Base-by-base conservation (phyloP, 495 filamentous ascomycete genomes). In the Penicillium antarcticum region DNA sequence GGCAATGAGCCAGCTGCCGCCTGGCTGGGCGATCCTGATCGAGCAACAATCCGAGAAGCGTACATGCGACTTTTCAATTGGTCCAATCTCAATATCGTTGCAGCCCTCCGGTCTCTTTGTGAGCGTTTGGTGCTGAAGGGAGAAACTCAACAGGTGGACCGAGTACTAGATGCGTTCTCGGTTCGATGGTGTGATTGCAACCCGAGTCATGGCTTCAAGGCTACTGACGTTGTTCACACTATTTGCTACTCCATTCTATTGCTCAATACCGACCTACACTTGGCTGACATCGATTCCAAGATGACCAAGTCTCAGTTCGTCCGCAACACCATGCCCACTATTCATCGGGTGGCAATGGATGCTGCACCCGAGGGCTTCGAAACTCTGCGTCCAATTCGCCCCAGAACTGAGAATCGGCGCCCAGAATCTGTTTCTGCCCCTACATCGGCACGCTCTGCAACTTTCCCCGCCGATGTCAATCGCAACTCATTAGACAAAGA, bases 111-210 rank as follows among this genome's bases (percentile, higher is more conserved):
- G 36, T 79, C 82, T 41, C 78, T 99, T 32, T 99, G 95, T 65
- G 75, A 78, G 37, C 85, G 87, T 19, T 73, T 97, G n/a, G 78
- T 94, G 16, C 73, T 99, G 37, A 87, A 87, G 61, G 94, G 88
- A 19, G 94, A 99, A 72, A 95, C 91, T 17, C 94, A 99, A 69
- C 94, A 99, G 66, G 87, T 99, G 8, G 95, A 97, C 61, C 85
- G 94, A 4, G 91, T 99, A 31, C 69, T 99, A 58, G 88, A 91
- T 62, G 86, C 88, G 14, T 91, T 97, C 58, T 87, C 92, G 2
- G 81, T 77, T 29, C 75, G 92, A 39, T 97, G 95, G 94, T 97
- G 91, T 65, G 82, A 87, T 60, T 97, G 92, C 71, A 99, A 99
- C 65, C 84, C 87, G 2, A 90, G 84, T 41, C 91, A 97, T 67